phyloP scores from a whole-genome alignment of 768 basidiomycete species.

The Krasilnikovozyma curviuscula region DNA sequence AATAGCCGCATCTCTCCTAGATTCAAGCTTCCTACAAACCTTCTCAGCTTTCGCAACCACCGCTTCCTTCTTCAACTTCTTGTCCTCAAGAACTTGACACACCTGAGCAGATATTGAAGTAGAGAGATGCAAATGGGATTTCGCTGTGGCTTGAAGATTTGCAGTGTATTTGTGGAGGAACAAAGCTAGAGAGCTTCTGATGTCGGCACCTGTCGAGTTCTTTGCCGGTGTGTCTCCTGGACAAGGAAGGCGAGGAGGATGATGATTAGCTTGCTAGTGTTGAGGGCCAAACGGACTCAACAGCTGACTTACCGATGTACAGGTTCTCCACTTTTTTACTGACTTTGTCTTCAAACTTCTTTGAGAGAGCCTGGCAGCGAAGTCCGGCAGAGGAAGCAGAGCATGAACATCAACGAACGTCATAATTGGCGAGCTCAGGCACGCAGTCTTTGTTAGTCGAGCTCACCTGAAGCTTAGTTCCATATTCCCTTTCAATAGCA shows the following conservation, averaged over 20 bases:
- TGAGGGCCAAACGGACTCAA: too few relatives aligned
- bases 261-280: too few relatives aligned
- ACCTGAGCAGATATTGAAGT: slow-evolving; percentile 43
- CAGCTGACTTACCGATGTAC: slow-evolving; percentile 36
- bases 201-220: neutral
- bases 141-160: slow-evolving; percentile 41
- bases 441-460: too few relatives aligned
- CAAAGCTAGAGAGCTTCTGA: neutral
- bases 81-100: slow-evolving; percentile 40
- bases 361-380: slow-evolving; percentile 39
- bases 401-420: too few relatives aligned
- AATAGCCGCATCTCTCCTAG: too few relatives aligned
- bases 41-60: slow-evolving; percentile 49
- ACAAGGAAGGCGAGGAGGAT: too few relatives aligned
- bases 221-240: too few relatives aligned
- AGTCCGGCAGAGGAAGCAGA: too few relatives aligned
- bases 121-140: slow-evolving; percentile 49
- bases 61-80: slow-evolving; percentile 47
- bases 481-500: slow-evolving; percentile 59
- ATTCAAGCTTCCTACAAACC: neutral
- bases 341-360: slow-evolving; percentile 55
- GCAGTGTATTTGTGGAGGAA: slow-evolving; percentile 40
- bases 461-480: slow-evolving; percentile 49
- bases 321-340: slow-evolving; percentile 36
- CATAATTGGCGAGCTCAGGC: too few relatives aligned